Conservation (phyloP, 345 rosid genomes). For the Adansonia digitata region DNA sequence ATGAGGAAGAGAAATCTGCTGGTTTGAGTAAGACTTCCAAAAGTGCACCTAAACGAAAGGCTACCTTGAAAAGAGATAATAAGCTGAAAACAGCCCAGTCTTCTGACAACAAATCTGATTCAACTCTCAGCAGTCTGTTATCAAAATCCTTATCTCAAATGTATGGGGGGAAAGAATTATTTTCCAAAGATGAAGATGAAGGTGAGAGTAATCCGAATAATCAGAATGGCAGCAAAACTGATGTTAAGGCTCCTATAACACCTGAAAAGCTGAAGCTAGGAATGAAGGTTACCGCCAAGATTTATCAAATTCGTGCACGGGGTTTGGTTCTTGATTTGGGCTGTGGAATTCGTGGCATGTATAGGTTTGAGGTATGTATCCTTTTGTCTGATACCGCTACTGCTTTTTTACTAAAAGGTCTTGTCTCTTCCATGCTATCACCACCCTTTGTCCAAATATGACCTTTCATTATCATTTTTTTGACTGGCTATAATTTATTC, state of each 20-base stretch:
- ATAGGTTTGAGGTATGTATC: slow-evolving; percentile 60
- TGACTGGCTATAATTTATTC: not conserved
- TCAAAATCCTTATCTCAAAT: slow-evolving; percentile 13
- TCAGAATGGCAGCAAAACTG: slow-evolving; percentile 19
- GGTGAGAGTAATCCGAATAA: not conserved
- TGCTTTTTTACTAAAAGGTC: not conserved
- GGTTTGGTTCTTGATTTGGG: slow-evolving; percentile 96
- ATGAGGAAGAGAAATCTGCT: slow-evolving; percentile 59
- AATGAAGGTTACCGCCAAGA: slow-evolving; percentile 54
- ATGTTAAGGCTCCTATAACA: slow-evolving; percentile 23
- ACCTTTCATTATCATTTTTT: not conserved
- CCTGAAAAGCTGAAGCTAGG: slow-evolving; percentile 61
- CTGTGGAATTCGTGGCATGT: slow-evolving; percentile 85
- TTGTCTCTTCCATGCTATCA: not conserved
- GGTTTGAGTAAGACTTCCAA: slow-evolving; percentile 27
- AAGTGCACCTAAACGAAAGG: slow-evolving; percentile 26
- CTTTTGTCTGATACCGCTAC: slow-evolving; percentile 2
- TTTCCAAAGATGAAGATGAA: not conserved
- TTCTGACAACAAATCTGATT: slow-evolving; percentile 16
- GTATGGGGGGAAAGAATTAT: slow-evolving; percentile 8
- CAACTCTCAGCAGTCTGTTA: slow-evolving; percentile 13
- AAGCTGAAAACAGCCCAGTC: slow-evolving; percentile 19
- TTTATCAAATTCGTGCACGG: slow-evolving; percentile 54
- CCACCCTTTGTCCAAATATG: not conserved
- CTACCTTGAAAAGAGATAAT: slow-evolving; percentile 15